These are phyloP conservation scores for Penicillium brevicompactum DNA, from an alignment of 2,329 filamentous ascomycete genomes.

Conservation along the genomic window DNA sequence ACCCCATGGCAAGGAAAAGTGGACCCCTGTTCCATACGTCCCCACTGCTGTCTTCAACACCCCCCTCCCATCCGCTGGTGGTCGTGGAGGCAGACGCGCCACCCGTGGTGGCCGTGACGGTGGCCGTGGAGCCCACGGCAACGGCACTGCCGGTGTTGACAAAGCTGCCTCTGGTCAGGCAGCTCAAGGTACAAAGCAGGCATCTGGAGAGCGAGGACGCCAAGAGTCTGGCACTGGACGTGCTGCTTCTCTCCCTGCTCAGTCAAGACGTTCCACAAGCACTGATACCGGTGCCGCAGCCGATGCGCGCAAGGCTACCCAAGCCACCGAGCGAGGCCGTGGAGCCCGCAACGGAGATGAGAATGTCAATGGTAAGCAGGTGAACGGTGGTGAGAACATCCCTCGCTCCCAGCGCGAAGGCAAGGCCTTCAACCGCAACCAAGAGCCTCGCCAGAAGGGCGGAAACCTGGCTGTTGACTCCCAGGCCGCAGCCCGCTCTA, in stretches of 20 bases:
- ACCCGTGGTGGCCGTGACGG: constrained; percentile 58
- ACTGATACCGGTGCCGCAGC: constrained; percentile 30
- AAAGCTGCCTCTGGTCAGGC: constrained; percentile 35
- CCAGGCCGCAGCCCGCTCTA: constrained; percentile 34
- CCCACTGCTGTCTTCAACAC: constrained; percentile 87
- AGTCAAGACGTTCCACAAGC: constrained; percentile 38
- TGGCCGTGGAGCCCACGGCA: constrained; percentile 47
- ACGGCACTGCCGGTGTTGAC: constrained; percentile 34
- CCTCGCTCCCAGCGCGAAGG: constrained; percentile 36
- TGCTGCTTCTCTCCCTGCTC: constrained; percentile 44
- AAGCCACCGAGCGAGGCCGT: constrained; percentile 34
- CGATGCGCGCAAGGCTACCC: constrained; percentile 38
- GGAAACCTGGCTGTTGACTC: constrained; percentile 34
- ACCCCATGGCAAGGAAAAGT: constrained; percentile 73
- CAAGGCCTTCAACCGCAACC: constrained; percentile 38
- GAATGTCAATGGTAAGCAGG: constrained; percentile 26
- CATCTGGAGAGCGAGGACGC: constrained; percentile 35
- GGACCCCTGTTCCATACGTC: constrained; percentile 80
- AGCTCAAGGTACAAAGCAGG: constrained; percentile 34
- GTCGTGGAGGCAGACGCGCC: constrained; percentile 57
- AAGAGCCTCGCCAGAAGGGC: constrained; percentile 34
- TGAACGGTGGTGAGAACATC: constrained; percentile 31
- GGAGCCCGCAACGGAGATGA: constrained; percentile 37
- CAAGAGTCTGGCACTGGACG: constrained; percentile 39
- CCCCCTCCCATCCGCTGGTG: constrained; percentile 56